Evolutionary conservation across 2,329 filamentous ascomycete species (phyloP).

Genomic region (Penicillium sp.): DNA sequence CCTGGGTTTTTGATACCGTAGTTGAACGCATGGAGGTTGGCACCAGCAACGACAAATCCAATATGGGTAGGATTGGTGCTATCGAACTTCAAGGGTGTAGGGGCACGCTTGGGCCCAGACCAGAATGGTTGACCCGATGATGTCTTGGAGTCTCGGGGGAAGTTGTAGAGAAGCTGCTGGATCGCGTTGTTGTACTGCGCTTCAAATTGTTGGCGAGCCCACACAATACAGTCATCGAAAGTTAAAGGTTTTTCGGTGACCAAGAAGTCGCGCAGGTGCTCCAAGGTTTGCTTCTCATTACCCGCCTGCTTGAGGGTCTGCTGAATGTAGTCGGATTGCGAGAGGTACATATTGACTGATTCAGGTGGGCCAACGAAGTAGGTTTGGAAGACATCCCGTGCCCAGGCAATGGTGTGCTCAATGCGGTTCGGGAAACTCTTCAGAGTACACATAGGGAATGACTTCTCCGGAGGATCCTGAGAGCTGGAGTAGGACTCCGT

Average conservation of each 20-base stretch:
- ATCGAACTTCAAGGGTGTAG: conserved; percentile 87
- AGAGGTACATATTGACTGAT: conserved; percentile 90
- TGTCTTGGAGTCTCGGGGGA: conserved; percentile 89
- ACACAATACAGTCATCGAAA: conserved; percentile 95
- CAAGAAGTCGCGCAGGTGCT: conserved; percentile 85
- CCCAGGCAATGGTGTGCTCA: conserved; percentile 98
- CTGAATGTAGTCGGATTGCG: conserved; percentile 86
- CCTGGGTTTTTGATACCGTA: conserved; percentile 90
- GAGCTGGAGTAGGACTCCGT: conserved; percentile 98
- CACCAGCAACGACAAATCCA: conserved; percentile 80
- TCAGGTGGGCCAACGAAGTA: conserved; percentile 93
- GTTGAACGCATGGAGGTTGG: conserved; percentile 95
- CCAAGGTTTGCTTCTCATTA: conserved; percentile 89
- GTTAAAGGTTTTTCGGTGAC: conserved; percentile 87
- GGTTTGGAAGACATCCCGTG: conserved; percentile 90
- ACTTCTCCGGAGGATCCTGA: conserved; percentile 96
- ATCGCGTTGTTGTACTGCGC: conserved; percentile 97
- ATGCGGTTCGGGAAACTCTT: conserved; percentile 98
- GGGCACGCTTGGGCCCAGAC: conserved; percentile 97
- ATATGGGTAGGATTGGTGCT: conserved; percentile 81
- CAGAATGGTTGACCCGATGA: conserved; percentile 90
- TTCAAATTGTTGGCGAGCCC: conserved; percentile 92
- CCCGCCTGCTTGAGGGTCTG: conserved; percentile 86
- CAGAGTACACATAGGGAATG: conserved; percentile 98
- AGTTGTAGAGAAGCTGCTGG: conserved; percentile 92